Evolutionary conservation across 176 grass and related monocot genomes (phyloP).

Genomic region (barley (Hordeum vulgare)): DNA sequence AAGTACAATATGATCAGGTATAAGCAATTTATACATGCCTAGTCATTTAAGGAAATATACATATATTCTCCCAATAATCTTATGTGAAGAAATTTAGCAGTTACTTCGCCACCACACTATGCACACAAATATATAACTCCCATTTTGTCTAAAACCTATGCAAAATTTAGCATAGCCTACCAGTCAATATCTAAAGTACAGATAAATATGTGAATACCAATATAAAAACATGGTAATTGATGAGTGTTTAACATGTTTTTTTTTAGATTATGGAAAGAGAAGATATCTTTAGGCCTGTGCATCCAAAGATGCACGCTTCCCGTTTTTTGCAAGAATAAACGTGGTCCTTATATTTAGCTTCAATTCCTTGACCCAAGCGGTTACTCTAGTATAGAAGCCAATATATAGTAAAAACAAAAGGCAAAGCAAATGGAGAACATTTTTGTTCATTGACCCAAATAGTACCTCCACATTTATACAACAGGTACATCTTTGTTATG

Average conservation of each 20-base stretch:
- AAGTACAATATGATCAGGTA: constrained; percentile 10
- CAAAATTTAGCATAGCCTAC: not conserved
- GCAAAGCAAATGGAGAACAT: not conserved
- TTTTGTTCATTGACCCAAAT: not conserved
- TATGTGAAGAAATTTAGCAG: not conserved
- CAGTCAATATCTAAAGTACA: not conserved
- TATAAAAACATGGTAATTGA: not conserved
- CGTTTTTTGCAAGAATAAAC: not conserved
- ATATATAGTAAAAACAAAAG: not conserved
- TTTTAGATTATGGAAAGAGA: not conserved
- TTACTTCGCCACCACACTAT: not conserved
- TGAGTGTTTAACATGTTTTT: not conserved
- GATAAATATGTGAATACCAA: not conserved
- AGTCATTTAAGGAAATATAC: not conserved
- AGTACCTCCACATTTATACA: not conserved
- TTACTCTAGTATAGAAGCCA: not conserved
- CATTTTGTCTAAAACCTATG: not conserved
- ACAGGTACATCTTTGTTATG: not conserved
- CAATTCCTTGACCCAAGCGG: not conserved
- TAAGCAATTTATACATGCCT: not conserved
- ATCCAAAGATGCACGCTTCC: not conserved
- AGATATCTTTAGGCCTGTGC: not conserved
- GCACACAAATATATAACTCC: not conserved
- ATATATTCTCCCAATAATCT: not conserved
- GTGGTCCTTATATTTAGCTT: not conserved